Evolutionary conservation across 1,284 basidiomycete species (phyloP).

Genomic region (Cryptococcus sp.): DNA sequence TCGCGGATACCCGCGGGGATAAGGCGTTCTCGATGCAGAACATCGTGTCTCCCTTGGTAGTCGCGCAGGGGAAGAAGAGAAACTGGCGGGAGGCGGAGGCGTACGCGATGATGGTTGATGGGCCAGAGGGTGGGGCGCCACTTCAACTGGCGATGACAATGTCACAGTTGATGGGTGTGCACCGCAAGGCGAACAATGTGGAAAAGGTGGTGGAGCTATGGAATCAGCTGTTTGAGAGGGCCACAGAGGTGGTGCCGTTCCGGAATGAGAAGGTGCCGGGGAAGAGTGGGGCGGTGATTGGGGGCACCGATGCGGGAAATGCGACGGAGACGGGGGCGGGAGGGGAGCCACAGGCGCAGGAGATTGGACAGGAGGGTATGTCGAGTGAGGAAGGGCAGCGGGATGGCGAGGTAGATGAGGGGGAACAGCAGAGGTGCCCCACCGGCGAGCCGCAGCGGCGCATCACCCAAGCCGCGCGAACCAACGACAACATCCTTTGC

Average conservation of each 20-base stretch:
- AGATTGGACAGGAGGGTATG: too few species aligned
- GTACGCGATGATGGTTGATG: slow-evolving; percentile 54
- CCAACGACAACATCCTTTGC: slow-evolving; percentile 59
- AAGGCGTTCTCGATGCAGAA: slow-evolving; percentile 30
- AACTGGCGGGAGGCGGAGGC: slow-evolving; percentile 32
- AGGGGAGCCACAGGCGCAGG: too few species aligned
- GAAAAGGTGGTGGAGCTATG: slow-evolving; percentile 64
- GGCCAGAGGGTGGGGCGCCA: neutral
- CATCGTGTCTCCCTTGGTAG: slow-evolving; percentile 39
- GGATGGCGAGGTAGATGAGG: neutral
- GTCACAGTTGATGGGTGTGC: slow-evolving; percentile 68
- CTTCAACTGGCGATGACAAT: slow-evolving; percentile 54
- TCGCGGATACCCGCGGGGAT: slow-evolving; percentile 16
- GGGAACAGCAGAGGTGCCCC: neutral
- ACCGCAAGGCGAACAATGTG: slow-evolving; percentile 62
- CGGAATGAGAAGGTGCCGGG: too few species aligned
- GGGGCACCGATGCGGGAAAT: too few species aligned
- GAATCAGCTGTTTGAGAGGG: slow-evolving; percentile 64
- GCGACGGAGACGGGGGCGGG: too few species aligned
- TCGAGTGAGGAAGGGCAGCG: too few species aligned
- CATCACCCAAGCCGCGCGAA: slow-evolving; percentile 1
- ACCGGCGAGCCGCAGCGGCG: too few species aligned
- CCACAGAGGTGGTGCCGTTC: slow-evolving; percentile 21
- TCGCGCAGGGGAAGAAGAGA: slow-evolving; percentile 26
- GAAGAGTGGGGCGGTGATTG: too few species aligned